A percentile compares a stretch with the other conserved stretches of the same genome.
Conservation (phyloP, 441 rosid species). For the Gossypium davidsonii region DNA sequence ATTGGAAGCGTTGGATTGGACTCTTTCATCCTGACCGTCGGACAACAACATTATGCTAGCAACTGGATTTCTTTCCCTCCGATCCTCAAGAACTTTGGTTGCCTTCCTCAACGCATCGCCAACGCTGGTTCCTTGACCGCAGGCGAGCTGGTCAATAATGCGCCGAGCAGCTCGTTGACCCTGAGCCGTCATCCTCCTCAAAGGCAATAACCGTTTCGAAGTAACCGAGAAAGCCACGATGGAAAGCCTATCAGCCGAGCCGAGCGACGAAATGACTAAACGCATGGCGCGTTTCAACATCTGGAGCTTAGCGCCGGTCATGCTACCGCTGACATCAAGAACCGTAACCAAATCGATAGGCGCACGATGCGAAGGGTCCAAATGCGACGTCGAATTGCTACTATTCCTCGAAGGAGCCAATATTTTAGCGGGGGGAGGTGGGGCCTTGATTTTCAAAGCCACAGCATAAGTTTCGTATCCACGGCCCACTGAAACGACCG, state of each 20-base stretch:
- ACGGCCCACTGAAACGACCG: slow-evolving; percentile 41
- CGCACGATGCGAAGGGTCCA: slow-evolving; percentile 45
- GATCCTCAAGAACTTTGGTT: slow-evolving; percentile 50
- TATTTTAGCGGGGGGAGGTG: slow-evolving; percentile 17
- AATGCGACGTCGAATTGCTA: slow-evolving; percentile 14
- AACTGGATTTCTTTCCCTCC: slow-evolving; percentile 53
- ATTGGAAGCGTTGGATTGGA: slow-evolving; percentile 13
- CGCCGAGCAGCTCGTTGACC: slow-evolving; percentile 46
- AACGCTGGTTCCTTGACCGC: slow-evolving; percentile 37
- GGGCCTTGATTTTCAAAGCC: slow-evolving; percentile 48
- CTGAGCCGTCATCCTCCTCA: slow-evolving; percentile 55
- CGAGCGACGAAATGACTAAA: slow-evolving; percentile 47
- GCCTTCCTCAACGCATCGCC: slow-evolving; percentile 50
- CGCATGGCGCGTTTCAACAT: slow-evolving; percentile 66
- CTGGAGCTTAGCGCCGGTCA: slow-evolving; percentile 45
- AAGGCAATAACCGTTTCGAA: slow-evolving; percentile 41
- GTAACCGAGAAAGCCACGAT: slow-evolving; percentile 38
- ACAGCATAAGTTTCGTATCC: slow-evolving; percentile 50
- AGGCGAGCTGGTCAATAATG: slow-evolving; percentile 41
- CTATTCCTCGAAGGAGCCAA: slow-evolving; percentile 9
- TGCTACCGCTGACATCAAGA: slow-evolving; percentile 41
- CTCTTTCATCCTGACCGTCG: slow-evolving; percentile 40
- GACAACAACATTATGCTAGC: slow-evolving; percentile 52
- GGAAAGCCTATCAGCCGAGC: slow-evolving; percentile 56
- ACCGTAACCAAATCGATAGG: slow-evolving; percentile 60